Conservation (phyloP, 2,329 filamentous ascomycete species). For the Aspergillus aculeatinus region DNA sequence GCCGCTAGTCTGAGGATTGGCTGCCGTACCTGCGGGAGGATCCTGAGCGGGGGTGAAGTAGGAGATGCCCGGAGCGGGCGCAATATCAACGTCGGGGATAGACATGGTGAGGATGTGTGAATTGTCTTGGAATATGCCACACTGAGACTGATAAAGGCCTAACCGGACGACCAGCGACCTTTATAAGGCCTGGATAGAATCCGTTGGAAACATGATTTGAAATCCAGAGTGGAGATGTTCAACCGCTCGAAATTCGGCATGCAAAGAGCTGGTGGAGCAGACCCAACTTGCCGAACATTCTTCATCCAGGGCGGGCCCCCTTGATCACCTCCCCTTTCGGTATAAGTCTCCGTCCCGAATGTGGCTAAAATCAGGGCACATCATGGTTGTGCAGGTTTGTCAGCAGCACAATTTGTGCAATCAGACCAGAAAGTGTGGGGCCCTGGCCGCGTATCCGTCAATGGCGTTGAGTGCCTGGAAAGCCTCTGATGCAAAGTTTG, state of each 20-base stretch:
- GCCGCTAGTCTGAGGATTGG: slow-evolving; percentile 43
- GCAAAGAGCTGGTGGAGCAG: background rate
- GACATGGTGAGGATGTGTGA: background rate
- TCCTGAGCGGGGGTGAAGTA: slow-evolving; percentile 43
- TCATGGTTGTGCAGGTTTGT: background rate
- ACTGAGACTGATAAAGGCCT: background rate
- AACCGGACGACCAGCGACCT: background rate
- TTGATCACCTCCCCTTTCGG: background rate
- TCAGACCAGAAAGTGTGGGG: background rate
- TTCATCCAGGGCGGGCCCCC: background rate
- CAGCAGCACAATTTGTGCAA: background rate
- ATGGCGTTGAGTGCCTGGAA: background rate
- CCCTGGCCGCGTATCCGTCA: background rate
- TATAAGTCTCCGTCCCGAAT: background rate
- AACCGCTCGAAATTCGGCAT: background rate
- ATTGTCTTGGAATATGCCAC: background rate
- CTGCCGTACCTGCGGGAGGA: slow-evolving; percentile 38
- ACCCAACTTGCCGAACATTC: background rate
- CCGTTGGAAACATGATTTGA: background rate
- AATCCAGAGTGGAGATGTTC: background rate
- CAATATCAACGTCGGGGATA: slow-evolving; percentile 34
- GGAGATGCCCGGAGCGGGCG: slow-evolving; percentile 42
- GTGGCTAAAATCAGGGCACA: background rate
- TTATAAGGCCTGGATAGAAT: background rate
- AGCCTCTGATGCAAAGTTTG: background rate